Base-by-base conservation (phyloP, 2,329 filamentous ascomycete species). In the Colletotrichum sp. region DNA sequence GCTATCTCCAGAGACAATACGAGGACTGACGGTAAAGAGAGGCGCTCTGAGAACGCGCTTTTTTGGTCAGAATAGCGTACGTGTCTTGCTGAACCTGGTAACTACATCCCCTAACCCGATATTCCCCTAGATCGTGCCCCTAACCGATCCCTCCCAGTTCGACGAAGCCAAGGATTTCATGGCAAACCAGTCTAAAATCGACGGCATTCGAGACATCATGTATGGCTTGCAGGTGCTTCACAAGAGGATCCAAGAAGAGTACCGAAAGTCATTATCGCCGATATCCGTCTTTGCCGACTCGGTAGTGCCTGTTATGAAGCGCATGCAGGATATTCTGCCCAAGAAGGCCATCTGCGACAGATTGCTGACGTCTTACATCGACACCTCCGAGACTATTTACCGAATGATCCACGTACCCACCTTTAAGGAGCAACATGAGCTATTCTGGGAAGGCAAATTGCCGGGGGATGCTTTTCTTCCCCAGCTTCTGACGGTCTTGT, bases 201-300 rank as follows among this genome's bases (percentile, higher is more conserved):
- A 83, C 65, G 83, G 85, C 32, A 83, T 87, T 32, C 79, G 83
- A 32, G 87, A 89, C 24, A 78, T 88, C 43, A 86, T 91, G 67
- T 75, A 82, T 24, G 85, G 84, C 62, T 85, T 90, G 60, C 84
- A 87, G 70, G 85, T 85, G 60, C 85, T 91, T 48, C 87, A 91
- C 78, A 86, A 83, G 75, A 81, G 84, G 16, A 81, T 91, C 10
- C 87, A 88, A 77, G 85, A 88, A 65, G 86, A 89, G 34, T 86
- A 88, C 78, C 83, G 83, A 69, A 86, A 87, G 77, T 85, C 85
- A 0, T 81, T 90, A 55, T 82, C 87, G 7, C 89, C 90, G 1
- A 90, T 91, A 60, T 85, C 88, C 5, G 89, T 91, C 36, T 91
- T 88, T 78, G 89, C 91, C 32, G 89, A 91, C 78, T 91, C 89